A percentile compares a stretch with the other conserved stretches of the same genome.
Evolutionary conservation across 208 protist species (phyloP).

Genomic region (Acanthamoeba royreba): DNA sequence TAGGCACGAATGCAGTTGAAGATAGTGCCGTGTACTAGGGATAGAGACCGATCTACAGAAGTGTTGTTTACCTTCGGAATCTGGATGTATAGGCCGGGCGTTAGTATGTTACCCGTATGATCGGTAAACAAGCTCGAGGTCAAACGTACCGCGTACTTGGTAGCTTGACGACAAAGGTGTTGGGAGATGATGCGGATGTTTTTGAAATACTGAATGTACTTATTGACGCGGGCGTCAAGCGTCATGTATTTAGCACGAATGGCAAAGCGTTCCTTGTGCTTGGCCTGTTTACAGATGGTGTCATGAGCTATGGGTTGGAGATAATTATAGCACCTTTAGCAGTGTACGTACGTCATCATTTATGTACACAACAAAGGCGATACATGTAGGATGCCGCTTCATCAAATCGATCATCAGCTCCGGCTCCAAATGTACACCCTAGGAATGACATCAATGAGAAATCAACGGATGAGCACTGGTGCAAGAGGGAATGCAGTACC

Average conservation of each 20-base stretch:
- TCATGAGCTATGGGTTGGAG: not conserved
- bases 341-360: constrained; percentile 72
- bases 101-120: no score
- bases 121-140: no score
- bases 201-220: constrained; percentile 86
- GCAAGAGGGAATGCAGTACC: not conserved
- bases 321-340: not conserved
- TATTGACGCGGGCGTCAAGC: constrained; percentile 83
- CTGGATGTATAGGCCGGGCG: no score
- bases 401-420: constrained; percentile 72
- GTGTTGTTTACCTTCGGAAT: constrained; percentile 87
- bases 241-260: constrained; percentile 89
- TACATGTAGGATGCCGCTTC: constrained; percentile 71
- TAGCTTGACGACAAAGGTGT: constrained; percentile 74
- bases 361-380: constrained; percentile 85
- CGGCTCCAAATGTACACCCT: constrained; percentile 75
- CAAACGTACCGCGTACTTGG: constrained; percentile 51
- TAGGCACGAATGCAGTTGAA: constrained; percentile 64
- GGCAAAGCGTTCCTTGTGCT: constrained; percentile 87
- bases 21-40: constrained; percentile 79
- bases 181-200: constrained; percentile 87
- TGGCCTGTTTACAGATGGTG: constrained; percentile 18
- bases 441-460: not conserved
- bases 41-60: constrained; percentile 86
- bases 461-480: no score